These are phyloP conservation scores for Tetrahymena thermophila DNA, from an alignment of 73 alveolate species.

Conservation along the genomic window DNA sequence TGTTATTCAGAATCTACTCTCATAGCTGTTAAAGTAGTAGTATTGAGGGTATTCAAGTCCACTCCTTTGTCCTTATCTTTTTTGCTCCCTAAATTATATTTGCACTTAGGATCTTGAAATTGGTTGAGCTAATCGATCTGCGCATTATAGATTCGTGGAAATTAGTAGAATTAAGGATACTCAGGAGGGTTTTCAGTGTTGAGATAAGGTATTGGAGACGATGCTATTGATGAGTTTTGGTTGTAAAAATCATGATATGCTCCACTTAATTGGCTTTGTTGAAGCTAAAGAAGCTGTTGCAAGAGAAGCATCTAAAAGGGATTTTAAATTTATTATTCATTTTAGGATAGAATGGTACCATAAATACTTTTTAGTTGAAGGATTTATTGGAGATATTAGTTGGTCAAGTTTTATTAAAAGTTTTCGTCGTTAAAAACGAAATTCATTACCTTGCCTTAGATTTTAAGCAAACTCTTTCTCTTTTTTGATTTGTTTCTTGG, in stretches of 20 bases:
- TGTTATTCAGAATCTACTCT: not conserved
- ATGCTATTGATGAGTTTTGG: not conserved
- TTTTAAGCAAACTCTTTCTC: not conserved
- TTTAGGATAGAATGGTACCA: not conserved
- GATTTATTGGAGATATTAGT: not conserved
- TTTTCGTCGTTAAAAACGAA: not conserved
- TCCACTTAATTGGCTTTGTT: not conserved
- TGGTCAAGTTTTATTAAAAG: not conserved
- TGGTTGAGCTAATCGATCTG: not conserved
- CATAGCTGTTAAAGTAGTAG: not conserved
- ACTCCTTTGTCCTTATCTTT: not conserved
- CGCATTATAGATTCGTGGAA: not conserved
- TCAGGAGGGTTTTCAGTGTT: not conserved
- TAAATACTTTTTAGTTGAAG: not conserved
- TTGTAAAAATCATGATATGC: not conserved
- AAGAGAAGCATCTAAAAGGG: not conserved
- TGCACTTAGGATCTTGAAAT: not conserved
- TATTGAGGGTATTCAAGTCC: not conserved
- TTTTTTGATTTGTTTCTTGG: not conserved
- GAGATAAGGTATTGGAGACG: not conserved
- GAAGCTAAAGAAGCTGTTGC: not conserved
- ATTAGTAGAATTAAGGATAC: not conserved
- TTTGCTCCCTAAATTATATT: not conserved
- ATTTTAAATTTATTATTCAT: not conserved
- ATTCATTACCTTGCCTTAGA: not conserved